Conservation (phyloP, 768 basidiomycete species). For the Lepiota venenata region DNA sequence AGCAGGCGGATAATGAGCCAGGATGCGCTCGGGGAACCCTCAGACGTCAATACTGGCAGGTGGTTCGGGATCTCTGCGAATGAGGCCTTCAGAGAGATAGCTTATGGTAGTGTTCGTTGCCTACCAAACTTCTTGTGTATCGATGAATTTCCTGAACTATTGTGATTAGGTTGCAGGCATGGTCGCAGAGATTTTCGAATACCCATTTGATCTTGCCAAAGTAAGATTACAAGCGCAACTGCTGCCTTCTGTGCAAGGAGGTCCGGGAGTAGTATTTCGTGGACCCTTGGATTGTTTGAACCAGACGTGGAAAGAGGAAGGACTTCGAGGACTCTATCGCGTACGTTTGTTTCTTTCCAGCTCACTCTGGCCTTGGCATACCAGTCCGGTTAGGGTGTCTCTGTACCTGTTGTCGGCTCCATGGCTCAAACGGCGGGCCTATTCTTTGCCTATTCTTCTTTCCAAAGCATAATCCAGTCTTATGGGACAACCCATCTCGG, state of each 20-base stretch:
- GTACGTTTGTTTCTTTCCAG: conserved; percentile 40
- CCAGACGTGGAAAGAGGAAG: conserved; percentile 81
- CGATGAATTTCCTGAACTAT: neutral
- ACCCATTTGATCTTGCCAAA: conserved; percentile 91
- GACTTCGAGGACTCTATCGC: conserved; percentile 80
- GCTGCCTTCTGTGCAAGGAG: conserved; percentile 53
- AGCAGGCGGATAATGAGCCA: neutral
- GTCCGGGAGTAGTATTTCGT: conserved; percentile 39
- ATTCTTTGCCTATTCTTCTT: conserved; percentile 82
- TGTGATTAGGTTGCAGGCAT: conserved; percentile 70
- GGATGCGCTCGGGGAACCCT: neutral
- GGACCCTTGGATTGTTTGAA: conserved; percentile 89
- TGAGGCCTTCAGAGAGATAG: conserved; percentile 15
- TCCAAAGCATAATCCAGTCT: conserved; percentile 60
- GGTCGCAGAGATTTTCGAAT: conserved; percentile 84
- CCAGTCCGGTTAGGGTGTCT: conserved; percentile 62
- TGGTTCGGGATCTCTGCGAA: neutral
- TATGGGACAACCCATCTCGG: conserved; percentile 24
- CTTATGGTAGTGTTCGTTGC: conserved; percentile 14
- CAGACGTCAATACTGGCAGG: neutral
- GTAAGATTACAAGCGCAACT: conserved; percentile 90
- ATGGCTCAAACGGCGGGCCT: conserved; percentile 92
- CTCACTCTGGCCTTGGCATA: neutral
- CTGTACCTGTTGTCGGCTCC: conserved; percentile 90
- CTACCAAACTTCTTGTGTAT: neutral